phyloP scores from a whole-genome alignment of 2,329 filamentous ascomycete species.

The Akanthomyces dipterigenus region DNA sequence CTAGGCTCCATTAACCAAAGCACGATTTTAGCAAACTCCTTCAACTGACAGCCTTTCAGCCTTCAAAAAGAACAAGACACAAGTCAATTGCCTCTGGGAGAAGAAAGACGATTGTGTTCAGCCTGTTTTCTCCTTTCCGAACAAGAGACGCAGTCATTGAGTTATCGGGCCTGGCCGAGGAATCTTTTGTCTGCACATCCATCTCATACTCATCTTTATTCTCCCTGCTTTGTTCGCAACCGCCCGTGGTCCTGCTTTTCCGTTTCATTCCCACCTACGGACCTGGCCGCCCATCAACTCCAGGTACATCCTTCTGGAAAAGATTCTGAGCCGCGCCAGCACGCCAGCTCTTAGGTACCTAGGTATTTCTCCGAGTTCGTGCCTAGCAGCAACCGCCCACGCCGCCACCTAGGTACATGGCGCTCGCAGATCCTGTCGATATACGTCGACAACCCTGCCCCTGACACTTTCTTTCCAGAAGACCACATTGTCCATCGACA shows the following conservation, averaged over 20 bases:
- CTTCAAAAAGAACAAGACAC: background rate
- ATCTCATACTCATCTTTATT: background rate
- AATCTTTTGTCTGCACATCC: background rate
- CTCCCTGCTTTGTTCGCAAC: background rate
- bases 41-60: background rate
- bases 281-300: background rate
- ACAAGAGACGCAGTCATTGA: background rate
- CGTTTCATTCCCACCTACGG: background rate
- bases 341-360: background rate
- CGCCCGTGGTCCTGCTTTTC: background rate
- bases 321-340: background rate
- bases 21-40: background rate
- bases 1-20: background rate
- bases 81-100: background rate
- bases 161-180: background rate
- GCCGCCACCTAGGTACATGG: background rate
- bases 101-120: background rate
- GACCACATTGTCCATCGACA: background rate
- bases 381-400: background rate
- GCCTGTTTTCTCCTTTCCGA: background rate
- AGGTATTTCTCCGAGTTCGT: too few relatives aligned
- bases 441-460: slow-evolving; percentile 8
- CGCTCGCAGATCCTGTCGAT: slow-evolving; percentile 8
- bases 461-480: slow-evolving; percentile 2
- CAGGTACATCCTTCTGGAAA: background rate